A percentile compares a stretch with the other conserved stretches of the same genome.
phyloP scores from a whole-genome alignment of 495 filamentous ascomycete species.

The Penicillium psychrofluorescens region DNA sequence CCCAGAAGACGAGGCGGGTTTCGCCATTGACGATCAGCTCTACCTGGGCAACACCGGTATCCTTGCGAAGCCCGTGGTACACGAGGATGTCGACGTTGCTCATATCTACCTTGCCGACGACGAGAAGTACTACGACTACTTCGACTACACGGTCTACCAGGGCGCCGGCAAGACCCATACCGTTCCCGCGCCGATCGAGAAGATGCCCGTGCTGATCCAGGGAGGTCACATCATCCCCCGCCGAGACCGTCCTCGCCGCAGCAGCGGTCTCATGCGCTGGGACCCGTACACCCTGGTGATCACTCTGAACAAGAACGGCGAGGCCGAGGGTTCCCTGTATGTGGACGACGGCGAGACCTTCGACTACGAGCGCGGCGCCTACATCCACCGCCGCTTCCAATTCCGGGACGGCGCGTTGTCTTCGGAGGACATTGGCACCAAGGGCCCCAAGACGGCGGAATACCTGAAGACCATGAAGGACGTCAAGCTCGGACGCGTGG shows the following conservation, averaged over 20 bases:
- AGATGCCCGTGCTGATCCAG: slow-evolving; percentile 82
- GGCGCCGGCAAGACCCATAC: slow-evolving; percentile 60
- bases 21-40: slow-evolving; percentile 86
- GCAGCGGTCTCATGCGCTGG: slow-evolving; percentile 80
- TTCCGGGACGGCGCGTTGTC: slow-evolving; percentile 51
- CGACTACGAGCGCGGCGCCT: slow-evolving; percentile 76
- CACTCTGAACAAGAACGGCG: slow-evolving; percentile 58
- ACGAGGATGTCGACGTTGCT: slow-evolving; percentile 61
- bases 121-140: slow-evolving; percentile 91
- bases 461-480: slow-evolving; percentile 70
- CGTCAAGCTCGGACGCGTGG: slow-evolving; percentile 73
- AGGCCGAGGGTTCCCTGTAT: slow-evolving; percentile 78
- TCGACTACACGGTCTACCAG: slow-evolving; percentile 67
- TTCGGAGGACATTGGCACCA: slow-evolving; percentile 35
- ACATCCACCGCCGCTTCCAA: slow-evolving; percentile 73
- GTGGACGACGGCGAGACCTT: slow-evolving; percentile 92
- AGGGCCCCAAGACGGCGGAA: slow-evolving; percentile 56
- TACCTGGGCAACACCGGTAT: slow-evolving; percentile 83
- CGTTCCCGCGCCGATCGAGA: slow-evolving; percentile 70
- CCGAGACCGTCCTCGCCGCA: slow-evolving; percentile 78
- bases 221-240: slow-evolving; percentile 88
- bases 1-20: slow-evolving; percentile 77
- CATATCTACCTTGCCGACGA: slow-evolving; percentile 82
- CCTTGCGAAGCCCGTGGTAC: slow-evolving; percentile 78
- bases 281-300: slow-evolving; percentile 92